Evolutionary conservation across 768 basidiomycete species (phyloP), one percentile per base, ranked within the genome.

Genomic region (Daedaleopsis sinensis): DNA sequence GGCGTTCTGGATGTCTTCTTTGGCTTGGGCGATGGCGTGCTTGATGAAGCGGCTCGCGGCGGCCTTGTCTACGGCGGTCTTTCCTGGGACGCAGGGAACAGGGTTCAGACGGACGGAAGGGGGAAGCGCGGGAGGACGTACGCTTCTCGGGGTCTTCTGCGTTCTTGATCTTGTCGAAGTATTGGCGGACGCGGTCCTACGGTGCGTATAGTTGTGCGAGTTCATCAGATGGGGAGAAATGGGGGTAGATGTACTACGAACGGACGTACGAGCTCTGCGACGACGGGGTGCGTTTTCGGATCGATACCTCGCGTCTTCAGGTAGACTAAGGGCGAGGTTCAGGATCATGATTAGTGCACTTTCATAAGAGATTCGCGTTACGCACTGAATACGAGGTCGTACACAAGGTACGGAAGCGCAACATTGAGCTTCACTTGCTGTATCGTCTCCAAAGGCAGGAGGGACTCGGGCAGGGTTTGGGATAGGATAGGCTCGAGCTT

Each of bases 321-420:
- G 72, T 94, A 94, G 44, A 93, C 93, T 94, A 53, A 16, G 47
- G 19, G 15, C 35, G 38, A 58, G 4, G 43, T 37, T 18, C 18
- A 12, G 5, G 19, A 18, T 19, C 27, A 32, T 36, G 3, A 27
- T 36, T 5, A 24, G n/a, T 23, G 32, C 13, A 59, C 32, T 37
- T 37, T 19, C 24, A 27, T 13, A 62, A 35, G 16, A 35, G 16
- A 6, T 5, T 35, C 44, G 24, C 13, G 49, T 39, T 5, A 78
- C 87, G 65, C 64, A 93, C 93, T 87, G 75, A 93, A 93, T n/a
- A 93, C 77, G 11, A 95, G 81, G 72, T 94, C 92, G 69, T 94
- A 92, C 3, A 90, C 80, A 35, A 92, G 79, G 73, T 94, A 94
- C n/a, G 91, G 90, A 46, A 94, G 70, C 38, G 85, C 78, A 6